Conservation (phyloP, 139 green algal genomes). For the Chlorella sp. region DNA sequence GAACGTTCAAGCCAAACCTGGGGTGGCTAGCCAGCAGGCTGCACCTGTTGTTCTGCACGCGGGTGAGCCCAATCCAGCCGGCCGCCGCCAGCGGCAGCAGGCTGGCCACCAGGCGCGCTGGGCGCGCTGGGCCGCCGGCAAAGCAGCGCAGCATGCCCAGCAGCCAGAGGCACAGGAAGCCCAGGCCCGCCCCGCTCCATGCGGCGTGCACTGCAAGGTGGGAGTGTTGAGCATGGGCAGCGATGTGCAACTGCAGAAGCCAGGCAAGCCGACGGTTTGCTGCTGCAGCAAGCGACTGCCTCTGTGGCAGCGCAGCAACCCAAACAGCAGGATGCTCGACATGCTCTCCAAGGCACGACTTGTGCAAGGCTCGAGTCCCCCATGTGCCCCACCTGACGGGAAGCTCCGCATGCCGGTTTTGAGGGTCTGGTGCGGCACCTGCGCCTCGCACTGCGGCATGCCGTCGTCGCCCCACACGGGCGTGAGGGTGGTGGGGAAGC, state of each 20-base stretch:
- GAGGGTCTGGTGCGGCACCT: neutral
- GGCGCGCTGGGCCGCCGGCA: slow-evolving; percentile 34
- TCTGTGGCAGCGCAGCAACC: neutral
- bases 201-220: slow-evolving; percentile 62
- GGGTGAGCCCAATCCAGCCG: slow-evolving; percentile 29
- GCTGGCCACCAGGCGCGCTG: slow-evolving; percentile 42
- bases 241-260: neutral
- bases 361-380: neutral
- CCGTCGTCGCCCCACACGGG: neutral
- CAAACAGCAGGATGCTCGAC: neutral
- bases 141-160: slow-evolving; percentile 61
- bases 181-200: slow-evolving; percentile 61
- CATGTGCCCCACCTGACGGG: slow-evolving; percentile 8
- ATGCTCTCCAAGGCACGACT: neutral
- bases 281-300: neutral
- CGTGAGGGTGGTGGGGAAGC: neutral
- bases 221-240: neutral
- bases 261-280: neutral
- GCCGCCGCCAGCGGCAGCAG: slow-evolving; percentile 50
- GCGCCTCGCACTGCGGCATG: neutral
- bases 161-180: slow-evolving; percentile 61
- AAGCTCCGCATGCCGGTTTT: slow-evolving; percentile 18
- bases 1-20: no score
- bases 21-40: no score
- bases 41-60: slow-evolving; percentile 1